Percentiles rank a stretch among this genome's conserved stretches.
These are phyloP conservation scores for Quercus suber DNA, from an alignment of 306 rosid genomes.

Conservation along the genomic window DNA sequence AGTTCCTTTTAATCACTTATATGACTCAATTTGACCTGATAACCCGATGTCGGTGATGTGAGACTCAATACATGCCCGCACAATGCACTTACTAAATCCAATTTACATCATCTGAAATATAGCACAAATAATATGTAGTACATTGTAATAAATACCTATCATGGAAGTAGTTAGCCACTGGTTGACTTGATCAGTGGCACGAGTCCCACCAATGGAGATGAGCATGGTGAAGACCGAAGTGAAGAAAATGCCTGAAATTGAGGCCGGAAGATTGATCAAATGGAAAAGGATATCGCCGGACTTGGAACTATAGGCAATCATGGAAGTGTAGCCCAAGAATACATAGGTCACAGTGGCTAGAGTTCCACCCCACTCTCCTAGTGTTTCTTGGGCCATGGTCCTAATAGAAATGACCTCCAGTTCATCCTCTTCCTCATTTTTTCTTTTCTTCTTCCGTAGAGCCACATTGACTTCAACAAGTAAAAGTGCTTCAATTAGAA, in stretches of 20 bases:
- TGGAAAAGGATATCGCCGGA: conserved; percentile 63
- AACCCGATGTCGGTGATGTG: no score
- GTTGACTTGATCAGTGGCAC: conserved; percentile 55
- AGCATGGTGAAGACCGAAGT: conserved; percentile 55
- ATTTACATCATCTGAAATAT: no score
- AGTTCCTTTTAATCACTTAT: no score
- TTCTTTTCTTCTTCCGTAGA: conserved; percentile 41
- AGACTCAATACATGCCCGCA: no score
- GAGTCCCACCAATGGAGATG: conserved; percentile 58
- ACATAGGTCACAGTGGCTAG: conserved; percentile 50
- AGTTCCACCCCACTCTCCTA: conserved; percentile 66
- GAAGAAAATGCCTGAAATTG: conserved; percentile 52
- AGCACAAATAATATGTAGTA: neutral
- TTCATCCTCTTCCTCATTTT: conserved; percentile 31
- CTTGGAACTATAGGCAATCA: conserved; percentile 67
- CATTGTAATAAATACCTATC: conserved; percentile 43
- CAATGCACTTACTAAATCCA: no score
- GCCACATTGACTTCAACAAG: conserved; percentile 66
- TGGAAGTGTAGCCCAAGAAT: conserved; percentile 63
- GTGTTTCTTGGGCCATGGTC: conserved; percentile 79
- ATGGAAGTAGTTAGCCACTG: conserved; percentile 62
- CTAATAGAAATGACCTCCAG: conserved; percentile 60
- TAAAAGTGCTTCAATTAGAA: conserved; percentile 57
- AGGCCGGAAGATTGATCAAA: conserved; percentile 55
- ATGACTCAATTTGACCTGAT: no score